Evolutionary conservation across 164 flowering plant genomes (phyloP), one percentile per base, ranked within the genome.

Genomic region (Sextonia rubra): DNA sequence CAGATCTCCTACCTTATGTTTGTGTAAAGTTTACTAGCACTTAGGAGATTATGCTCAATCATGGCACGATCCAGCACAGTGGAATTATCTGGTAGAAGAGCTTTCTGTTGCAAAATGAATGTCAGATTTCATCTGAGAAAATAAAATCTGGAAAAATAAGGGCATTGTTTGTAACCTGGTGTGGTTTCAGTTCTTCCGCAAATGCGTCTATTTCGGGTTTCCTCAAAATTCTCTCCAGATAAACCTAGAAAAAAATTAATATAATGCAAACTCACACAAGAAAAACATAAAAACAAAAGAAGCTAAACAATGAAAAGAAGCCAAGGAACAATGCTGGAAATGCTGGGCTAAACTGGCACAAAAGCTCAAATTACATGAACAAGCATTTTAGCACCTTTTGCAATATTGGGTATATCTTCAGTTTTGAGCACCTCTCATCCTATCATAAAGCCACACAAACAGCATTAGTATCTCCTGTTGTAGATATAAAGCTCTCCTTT

Each of bases 141-240:
- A 71, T 7, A 47, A 15, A 62, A 71, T n/a, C 67, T 52, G 24
- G n/a, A 71, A 69, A 69, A 61, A 1, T 30, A 66, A 55, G 60
- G 11, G 44, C 23, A 20, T 55, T 44, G 24, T 25, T 47, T 30
- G n/a, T 65, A 73, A 90, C 99, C 98, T 95, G 99, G 77, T 93
- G 99, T 60, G 91, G 82, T 80, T 89, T 93, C 56, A 95, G 82
- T 72, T 93, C 99, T 80, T 95, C 92, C 22, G 98, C 82, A 85
- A 93, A 95, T n/a, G 99, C 97, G 87, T 91, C 98, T 79, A 95
- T 95, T 82, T 95, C 99, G 37, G 97, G 97, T 84, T 91, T 93
- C 71, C 99, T 88, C 84, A 95, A 84, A 65, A 95, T 95, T 73
- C 99, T 95, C 83, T 95, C 99, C 74, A 95, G 78, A 82, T 95